Conservation (phyloP, 352 stramenopile species). For the Phytophthora quininea region DNA sequence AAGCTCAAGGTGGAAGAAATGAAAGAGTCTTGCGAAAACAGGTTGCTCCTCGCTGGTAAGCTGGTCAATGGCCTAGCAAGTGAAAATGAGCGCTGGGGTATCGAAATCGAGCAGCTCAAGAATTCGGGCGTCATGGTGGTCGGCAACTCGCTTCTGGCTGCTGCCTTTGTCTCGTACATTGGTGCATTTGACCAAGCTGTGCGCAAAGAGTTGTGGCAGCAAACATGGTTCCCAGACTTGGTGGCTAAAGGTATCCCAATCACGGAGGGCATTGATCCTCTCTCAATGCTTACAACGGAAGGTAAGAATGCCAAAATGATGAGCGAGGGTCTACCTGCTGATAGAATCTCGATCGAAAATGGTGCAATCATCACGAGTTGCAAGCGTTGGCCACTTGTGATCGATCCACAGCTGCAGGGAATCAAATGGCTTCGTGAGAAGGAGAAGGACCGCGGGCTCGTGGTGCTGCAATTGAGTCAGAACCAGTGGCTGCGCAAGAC, state of each 20-base stretch:
- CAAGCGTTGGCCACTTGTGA: conserved; percentile 97
- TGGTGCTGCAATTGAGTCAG: conserved; percentile 95
- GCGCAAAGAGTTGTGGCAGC: conserved; percentile 81
- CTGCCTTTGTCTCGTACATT: conserved; percentile 98
- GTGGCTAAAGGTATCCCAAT: conserved; percentile 92
- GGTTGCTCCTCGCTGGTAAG: conserved; percentile 93
- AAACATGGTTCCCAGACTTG: conserved; percentile 90
- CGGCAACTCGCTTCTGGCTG: conserved; percentile 96
- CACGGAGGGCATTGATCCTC: conserved; percentile 94
- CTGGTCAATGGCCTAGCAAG: conserved; percentile 95
- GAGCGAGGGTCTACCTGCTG: conserved; percentile 95
- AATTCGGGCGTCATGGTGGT: conserved; percentile 95
- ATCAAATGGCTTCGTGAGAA: conserved; percentile 98
- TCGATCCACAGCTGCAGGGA: conserved; percentile 97
- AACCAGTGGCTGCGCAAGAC: conserved; percentile 97
- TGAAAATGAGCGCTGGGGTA: conserved; percentile 97
- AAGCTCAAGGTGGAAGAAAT: conserved; percentile 97
- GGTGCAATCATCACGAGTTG: conserved; percentile 97
- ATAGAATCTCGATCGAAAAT: conserved; percentile 98
- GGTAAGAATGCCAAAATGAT: conserved; percentile 98
- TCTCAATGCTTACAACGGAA: conserved; percentile 96
- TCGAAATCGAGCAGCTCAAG: conserved; percentile 97
- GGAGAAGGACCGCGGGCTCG: conserved; percentile 91
- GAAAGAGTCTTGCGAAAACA: conserved; percentile 92
- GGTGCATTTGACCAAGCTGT: conserved; percentile 96